phyloP scores from a whole-genome alignment of 2,329 filamentous ascomycete genomes.

The Xylariomycetidae sp. region DNA sequence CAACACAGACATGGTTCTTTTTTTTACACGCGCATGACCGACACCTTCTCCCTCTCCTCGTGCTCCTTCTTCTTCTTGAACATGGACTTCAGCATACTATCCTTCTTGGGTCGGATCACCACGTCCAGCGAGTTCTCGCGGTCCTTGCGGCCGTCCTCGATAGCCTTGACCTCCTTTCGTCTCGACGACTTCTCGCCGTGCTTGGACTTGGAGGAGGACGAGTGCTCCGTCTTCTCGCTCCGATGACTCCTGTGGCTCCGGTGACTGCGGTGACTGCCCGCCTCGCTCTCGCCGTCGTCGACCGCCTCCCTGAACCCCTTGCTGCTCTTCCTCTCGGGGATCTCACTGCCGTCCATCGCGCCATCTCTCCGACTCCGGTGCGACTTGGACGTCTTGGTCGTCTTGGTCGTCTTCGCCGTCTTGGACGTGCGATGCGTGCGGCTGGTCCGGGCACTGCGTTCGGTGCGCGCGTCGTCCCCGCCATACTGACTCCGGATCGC shows the following conservation, averaged over 20 bases:
- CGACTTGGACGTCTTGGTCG: constrained; percentile 22
- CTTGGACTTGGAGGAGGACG: constrained; percentile 21
- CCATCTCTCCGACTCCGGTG: constrained; percentile 15
- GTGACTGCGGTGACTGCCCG: constrained; percentile 28
- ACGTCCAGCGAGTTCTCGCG: constrained; percentile 31
- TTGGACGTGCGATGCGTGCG: constrained; percentile 23
- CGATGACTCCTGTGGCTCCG: constrained; percentile 28
- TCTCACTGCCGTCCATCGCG: constrained; percentile 9
- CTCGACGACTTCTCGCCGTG: constrained; percentile 16
- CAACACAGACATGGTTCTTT: too few species aligned
- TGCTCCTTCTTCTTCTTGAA: constrained; percentile 53
- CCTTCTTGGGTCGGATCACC: constrained; percentile 39
- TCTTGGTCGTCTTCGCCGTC: constrained; percentile 25
- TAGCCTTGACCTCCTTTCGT: constrained; percentile 20
- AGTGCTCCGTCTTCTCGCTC: constrained; percentile 31
- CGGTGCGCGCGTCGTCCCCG: constrained; percentile 31
- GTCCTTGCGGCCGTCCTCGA: constrained; percentile 32
- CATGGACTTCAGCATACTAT: constrained; percentile 54
- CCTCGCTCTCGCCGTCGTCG: constrained; percentile 29
- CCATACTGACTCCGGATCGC: constrained; percentile 37
- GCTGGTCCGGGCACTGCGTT: constrained; percentile 22
- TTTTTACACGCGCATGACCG: too few species aligned
- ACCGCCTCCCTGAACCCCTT: constrained; percentile 14
- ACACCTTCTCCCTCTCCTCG: constrained; percentile 16
- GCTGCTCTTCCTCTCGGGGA: constrained; percentile 22